Conservation (phyloP, 169 alveolate species). For the Plasmodium berghei region DNA sequence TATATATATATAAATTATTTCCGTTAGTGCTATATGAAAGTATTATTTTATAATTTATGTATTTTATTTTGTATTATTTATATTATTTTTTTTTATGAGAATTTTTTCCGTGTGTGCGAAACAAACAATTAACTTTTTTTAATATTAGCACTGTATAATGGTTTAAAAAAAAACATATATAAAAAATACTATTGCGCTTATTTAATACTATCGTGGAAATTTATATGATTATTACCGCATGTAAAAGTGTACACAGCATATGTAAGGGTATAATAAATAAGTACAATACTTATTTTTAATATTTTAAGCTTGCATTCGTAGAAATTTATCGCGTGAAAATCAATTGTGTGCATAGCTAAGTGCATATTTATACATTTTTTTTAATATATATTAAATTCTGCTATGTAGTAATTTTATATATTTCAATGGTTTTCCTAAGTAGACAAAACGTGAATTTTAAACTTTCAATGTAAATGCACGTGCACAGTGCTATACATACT, state of each 20-base stretch:
- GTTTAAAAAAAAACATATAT: conserved; percentile 24
- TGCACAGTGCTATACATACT: no score
- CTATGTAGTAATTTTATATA: background rate
- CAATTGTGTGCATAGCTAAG: conserved; percentile 2
- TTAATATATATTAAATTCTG: conserved; percentile 9
- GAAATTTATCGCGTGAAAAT: conserved; percentile 3
- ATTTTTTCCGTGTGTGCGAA: conserved; percentile 30
- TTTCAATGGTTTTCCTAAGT: background rate
- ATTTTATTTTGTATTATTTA: conserved; percentile 1
- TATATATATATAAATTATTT: conserved; percentile 27
- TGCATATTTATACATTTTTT: conserved; percentile 5
- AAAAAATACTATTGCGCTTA: background rate
- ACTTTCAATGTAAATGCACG: background rate
- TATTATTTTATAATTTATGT: background rate
- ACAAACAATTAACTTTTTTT: conserved; percentile 28
- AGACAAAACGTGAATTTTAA: conserved; percentile 6
- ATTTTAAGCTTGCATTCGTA: conserved; percentile 2
- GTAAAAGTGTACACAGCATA: conserved; percentile 4
- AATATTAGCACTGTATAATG: background rate
- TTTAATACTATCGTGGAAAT: background rate
- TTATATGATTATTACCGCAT: background rate
- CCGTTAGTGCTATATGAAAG: conserved; percentile 6
- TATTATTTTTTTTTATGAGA: background rate
- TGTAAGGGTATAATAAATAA: background rate
- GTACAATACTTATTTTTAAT: no score